Evolutionary conservation across 2,329 filamentous ascomycete genomes (phyloP).

Genomic region (Chaetomium strumarium): DNA sequence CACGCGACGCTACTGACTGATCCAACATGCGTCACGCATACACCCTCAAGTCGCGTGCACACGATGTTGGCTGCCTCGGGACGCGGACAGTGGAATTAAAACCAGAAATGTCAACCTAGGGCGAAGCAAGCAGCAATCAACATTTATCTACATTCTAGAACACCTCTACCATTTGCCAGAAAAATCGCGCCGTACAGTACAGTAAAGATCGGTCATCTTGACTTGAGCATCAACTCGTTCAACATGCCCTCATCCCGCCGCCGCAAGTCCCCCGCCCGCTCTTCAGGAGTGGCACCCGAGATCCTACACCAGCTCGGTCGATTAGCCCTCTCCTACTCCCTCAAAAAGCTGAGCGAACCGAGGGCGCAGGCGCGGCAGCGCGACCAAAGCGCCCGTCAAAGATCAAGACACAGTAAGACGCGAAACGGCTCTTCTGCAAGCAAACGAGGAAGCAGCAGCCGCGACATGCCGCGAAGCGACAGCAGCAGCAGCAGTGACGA

Average conservation of each 20-base stretch:
- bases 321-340: conserved; percentile 18
- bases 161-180: background rate
- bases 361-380: background rate
- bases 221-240: background rate
- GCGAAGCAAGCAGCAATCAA: background rate
- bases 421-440: background rate
- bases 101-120: too few species aligned
- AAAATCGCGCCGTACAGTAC: background rate
- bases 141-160: background rate
- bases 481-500: conserved; percentile 4
- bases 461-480: conserved; percentile 8
- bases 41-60: background rate
- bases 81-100: background rate
- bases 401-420: conserved; percentile 5
- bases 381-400: background rate
- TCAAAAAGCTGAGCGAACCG: conserved; percentile 18
- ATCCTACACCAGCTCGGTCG: conserved; percentile 21
- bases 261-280: background rate
- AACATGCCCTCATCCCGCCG: conserved; percentile 12
- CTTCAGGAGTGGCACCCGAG: conserved; percentile 10
- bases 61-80: too few species aligned
- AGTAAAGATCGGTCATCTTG: too few species aligned
- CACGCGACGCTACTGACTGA: conserved; percentile 15
- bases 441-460: conserved; percentile 7
- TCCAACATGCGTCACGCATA: conserved; percentile 12